phyloP scores from a whole-genome alignment of 768 basidiomycete species.

The Kwoniella heveanensis region DNA sequence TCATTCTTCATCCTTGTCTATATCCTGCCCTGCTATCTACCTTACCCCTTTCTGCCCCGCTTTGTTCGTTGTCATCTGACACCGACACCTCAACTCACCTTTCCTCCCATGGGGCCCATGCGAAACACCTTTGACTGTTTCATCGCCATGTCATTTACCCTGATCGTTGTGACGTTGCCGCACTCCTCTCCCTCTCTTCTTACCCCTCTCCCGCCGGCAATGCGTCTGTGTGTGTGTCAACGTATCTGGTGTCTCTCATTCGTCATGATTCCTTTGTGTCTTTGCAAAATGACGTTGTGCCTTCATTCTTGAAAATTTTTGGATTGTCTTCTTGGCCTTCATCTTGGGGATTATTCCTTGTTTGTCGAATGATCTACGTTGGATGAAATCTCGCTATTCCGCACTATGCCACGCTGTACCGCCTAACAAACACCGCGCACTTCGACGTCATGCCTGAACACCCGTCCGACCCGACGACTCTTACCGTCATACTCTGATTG shows the following conservation, averaged over 20 bases:
- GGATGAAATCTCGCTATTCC: not conserved
- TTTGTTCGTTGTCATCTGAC: constrained; percentile 18
- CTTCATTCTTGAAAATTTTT: constrained; percentile 1
- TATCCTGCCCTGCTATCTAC: not conserved
- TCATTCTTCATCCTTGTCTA: not conserved
- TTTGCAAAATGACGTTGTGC: not conserved
- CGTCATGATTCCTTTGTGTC: constrained; percentile 2
- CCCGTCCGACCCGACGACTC: no score
- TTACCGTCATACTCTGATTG: no score
- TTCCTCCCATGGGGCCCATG: constrained; percentile 13
- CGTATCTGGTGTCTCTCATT: constrained; percentile 1
- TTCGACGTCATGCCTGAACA: constrained; percentile 10
- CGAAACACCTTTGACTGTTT: constrained; percentile 4
- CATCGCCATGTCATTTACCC: constrained; percentile 1
- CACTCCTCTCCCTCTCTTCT: not conserved
- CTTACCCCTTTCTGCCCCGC: constrained; percentile 8
- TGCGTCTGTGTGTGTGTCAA: not conserved
- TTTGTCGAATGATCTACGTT: not conserved
- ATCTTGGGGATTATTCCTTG: no score
- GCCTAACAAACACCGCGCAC: not conserved
- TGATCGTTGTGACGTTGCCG: constrained; percentile 8
- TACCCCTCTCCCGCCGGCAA: not conserved
- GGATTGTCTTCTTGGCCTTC: not conserved
- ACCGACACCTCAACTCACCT: no score
- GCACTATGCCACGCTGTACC: not conserved